Base-by-base conservation (phyloP, 208 protist species). In the Wallacemonas sp. region DNA sequence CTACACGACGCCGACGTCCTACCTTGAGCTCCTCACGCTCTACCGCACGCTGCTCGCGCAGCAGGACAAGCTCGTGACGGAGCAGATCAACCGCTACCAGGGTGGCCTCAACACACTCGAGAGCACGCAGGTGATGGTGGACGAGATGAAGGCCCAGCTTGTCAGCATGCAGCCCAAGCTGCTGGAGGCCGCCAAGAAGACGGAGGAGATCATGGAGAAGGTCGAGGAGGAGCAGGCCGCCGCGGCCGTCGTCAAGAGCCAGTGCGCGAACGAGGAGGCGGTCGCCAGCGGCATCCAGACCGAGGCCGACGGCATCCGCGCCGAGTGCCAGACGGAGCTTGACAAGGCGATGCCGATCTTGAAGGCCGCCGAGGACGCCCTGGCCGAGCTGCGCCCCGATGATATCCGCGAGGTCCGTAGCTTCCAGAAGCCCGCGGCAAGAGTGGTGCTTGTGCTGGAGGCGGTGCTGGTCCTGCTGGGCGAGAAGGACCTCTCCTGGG, bases 1-100 rank as follows among this genome's bases (percentile, higher is more conserved):
- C 70, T 99, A 99, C 92, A 98, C 96, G 8, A 99, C 98, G 17
- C 98, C 98, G 34, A 98, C 93, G 39, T 98, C 90, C 6, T 99
- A 98, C 77, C 81, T 99, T 6, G 90, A 97, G 69, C 86, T 99
- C 39, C 83, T 99, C 38, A 90, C 75, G 30, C 88, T 94, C 61
- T 98, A 98, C 80, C 41, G 76, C 9, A 72, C 82, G 32, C 65
- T 98, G 70, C 79, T 98, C 21, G 82, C 83, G 52, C 87, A 96
- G 68, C 92, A 98, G 74, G 70, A 87, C 47, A 76, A 80, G 65
- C 38, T 72, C 17, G 89, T 94, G 32, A 65, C 70, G 38, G 73
- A 76, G 27, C 82, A 94, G 62, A 74, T 94, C 24, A 82, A 85
- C 24, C 89, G 94, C 17, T 97, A 98, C 62, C 82, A 90, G 54